Conservation (phyloP, 2,329 filamentous ascomycete genomes). For the Xylariales sp. region DNA sequence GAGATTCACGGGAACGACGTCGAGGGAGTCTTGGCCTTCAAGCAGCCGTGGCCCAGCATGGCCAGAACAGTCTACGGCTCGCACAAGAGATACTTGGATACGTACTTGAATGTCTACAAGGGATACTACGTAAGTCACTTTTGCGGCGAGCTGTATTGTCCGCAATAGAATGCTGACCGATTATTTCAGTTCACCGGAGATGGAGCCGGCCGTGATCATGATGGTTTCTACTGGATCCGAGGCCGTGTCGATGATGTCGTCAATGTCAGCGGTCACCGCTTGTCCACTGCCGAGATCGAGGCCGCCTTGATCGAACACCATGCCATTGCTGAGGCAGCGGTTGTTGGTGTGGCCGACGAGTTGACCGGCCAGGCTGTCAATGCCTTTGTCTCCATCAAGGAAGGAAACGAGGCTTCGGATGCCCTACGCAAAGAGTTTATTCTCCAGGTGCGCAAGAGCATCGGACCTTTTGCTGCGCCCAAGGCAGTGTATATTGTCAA, state of each 20-base stretch:
- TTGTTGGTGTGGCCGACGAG: conserved; percentile 90
- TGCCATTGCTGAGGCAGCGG: conserved; percentile 86
- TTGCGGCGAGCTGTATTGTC: background rate
- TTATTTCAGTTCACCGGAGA: conserved; percentile 78
- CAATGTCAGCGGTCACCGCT: conserved; percentile 92
- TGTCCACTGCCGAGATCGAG: conserved; percentile 97
- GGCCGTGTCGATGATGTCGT: conserved; percentile 98
- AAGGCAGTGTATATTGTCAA: conserved; percentile 90
- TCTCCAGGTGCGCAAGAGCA: conserved; percentile 93
- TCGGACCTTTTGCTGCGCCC: conserved; percentile 93
- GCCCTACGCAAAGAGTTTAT: conserved; percentile 89
- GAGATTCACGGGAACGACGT: conserved; percentile 95
- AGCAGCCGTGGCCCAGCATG: conserved; percentile 98
- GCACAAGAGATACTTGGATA: conserved; percentile 98
- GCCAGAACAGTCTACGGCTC: conserved; percentile 95
- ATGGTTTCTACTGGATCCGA: conserved; percentile 99
- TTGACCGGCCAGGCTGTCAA: conserved; percentile 96
- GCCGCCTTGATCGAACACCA: conserved; percentile 91
- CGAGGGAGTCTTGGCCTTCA: conserved; percentile 94
- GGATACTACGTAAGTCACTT: conserved; percentile 82
- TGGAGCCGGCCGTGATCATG: conserved; percentile 91
- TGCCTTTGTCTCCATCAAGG: conserved; percentile 91
- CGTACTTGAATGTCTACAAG: conserved; percentile 95
- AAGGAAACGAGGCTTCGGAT: conserved; percentile 70
- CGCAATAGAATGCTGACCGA: conserved; percentile 12